Evolutionary conservation across 2,329 filamentous ascomycete species (phyloP).

Genomic region (Emergomyces africanus): DNA sequence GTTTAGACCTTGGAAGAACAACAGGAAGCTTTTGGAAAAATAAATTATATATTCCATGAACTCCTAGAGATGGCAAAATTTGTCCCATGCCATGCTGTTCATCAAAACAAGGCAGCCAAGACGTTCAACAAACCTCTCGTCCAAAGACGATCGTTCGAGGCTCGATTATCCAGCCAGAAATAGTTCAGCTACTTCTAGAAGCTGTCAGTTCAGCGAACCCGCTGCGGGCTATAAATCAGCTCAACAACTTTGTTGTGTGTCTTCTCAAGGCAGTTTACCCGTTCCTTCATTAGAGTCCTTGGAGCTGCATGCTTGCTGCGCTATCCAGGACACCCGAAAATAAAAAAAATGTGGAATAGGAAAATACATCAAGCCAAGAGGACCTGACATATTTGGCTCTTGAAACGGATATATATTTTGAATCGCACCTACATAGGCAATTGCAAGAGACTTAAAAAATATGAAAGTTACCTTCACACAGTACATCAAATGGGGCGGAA

Average conservation of each 20-base stretch:
- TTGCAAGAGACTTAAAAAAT: not conserved
- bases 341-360: not conserved
- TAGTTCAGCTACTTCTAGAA: not conserved
- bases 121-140: not conserved
- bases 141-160: not conserved
- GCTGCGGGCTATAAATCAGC: not conserved
- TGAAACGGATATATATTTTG: not conserved
- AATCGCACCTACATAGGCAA: not conserved
- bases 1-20: not conserved
- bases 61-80: too few species aligned
- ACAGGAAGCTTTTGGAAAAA: not conserved
- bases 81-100: too few species aligned
- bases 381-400: not conserved
- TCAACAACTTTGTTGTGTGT: not conserved
- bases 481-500: not conserved
- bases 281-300: not conserved
- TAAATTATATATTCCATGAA: too few species aligned
- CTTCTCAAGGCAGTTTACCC: not conserved
- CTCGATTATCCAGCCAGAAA: not conserved
- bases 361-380: not conserved
- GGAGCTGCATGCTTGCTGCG: not conserved
- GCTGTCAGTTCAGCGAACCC: not conserved
- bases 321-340: not conserved
- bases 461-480: not conserved
- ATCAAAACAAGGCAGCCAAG: too few species aligned